These are phyloP conservation scores for Cunninghamia lanceolata DNA, from an alignment of 75 land plant species.

Conservation along the genomic window DNA sequence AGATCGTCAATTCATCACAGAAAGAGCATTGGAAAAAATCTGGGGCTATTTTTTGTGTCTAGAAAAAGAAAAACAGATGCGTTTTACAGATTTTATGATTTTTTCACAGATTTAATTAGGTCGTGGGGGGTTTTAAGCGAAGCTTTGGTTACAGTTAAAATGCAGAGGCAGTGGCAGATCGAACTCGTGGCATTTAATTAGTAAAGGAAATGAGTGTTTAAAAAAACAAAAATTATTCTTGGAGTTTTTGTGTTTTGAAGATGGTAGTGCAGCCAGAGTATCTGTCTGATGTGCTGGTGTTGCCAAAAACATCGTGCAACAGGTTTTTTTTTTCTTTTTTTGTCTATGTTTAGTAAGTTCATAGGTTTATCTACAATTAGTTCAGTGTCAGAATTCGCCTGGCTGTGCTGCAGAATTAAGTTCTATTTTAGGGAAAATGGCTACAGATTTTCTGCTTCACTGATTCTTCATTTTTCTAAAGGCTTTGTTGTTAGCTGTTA, in stretches of 20 bases:
- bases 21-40: background rate
- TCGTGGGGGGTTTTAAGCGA: background rate
- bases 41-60: background rate
- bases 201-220: too few species aligned
- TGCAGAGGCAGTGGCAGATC: background rate
- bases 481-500: background rate
- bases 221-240: too few species aligned
- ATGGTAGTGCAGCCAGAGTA: slow-evolving; percentile 5
- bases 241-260: background rate
- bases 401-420: too few species aligned
- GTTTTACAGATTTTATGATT: too few species aligned
- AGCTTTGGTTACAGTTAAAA: background rate
- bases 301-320: slow-evolving; percentile 2
- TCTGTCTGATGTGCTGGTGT: background rate
- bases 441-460: background rate
- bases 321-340: background rate
- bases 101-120: background rate
- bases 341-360: background rate
- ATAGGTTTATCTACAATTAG: too few species aligned
- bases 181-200: too few species aligned
- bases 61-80: too few species aligned
- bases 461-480: background rate
- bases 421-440: slow-evolving; percentile 1
- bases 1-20: background rate
- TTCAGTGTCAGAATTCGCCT: too few species aligned